These are phyloP conservation scores for Bruguiera gymnorhiza DNA, from an alignment of 345 rosid genomes.

Conservation along the genomic window DNA sequence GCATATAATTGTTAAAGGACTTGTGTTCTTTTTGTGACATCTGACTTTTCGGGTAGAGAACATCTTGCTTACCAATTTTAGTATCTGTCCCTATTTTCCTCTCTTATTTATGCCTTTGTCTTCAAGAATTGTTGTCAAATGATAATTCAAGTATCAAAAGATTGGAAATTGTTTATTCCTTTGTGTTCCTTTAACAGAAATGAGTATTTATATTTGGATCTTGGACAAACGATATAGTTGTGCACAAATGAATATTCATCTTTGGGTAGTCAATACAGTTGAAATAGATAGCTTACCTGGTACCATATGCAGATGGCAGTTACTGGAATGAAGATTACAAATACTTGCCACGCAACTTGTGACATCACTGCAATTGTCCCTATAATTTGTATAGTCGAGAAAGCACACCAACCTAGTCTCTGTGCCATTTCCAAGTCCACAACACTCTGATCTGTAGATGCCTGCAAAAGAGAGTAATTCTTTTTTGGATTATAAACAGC, in stretches of 20 bases:
- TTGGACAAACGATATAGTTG: too few relatives aligned
- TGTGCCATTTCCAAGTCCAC: constrained; percentile 81
- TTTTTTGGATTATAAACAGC: not conserved
- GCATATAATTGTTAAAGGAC: not conserved
- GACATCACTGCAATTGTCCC: constrained; percentile 91
- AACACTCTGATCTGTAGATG: constrained; percentile 87
- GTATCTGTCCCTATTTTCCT: too few relatives aligned
- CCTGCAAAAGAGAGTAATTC: constrained; percentile 40
- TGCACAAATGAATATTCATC: not conserved
- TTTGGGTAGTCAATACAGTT: not conserved
- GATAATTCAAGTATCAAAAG: too few relatives aligned
- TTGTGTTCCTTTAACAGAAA: too few relatives aligned
- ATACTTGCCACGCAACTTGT: constrained; percentile 96
- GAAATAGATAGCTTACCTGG: constrained; percentile 52
- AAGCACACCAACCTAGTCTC: constrained; percentile 88
- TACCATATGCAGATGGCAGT: constrained; percentile 91
- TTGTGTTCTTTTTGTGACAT: not conserved
- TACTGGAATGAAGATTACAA: constrained; percentile 91
- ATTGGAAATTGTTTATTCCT: too few relatives aligned
- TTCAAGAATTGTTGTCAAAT: too few relatives aligned
- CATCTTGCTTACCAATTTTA: not conserved
- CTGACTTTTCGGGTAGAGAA: not conserved
- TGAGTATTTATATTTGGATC: too few relatives aligned
- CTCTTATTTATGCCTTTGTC: too few relatives aligned
- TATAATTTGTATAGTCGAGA: constrained; percentile 70